Conservation (phyloP, 2,329 filamentous ascomycete genomes). For the Acarospora socialis region DNA sequence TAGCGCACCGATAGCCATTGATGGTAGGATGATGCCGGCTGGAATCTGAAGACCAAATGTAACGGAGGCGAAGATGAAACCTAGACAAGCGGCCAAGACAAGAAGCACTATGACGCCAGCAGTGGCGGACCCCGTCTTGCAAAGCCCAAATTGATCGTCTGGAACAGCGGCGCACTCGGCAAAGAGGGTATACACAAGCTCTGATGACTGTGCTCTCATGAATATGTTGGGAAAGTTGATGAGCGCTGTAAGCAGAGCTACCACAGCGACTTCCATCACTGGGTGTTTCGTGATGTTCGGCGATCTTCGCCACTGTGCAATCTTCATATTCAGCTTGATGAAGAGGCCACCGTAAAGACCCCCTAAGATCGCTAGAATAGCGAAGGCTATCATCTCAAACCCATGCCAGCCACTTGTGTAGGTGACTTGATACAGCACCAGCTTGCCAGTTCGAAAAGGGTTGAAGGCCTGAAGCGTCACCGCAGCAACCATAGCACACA, state of each 20-base stretch:
- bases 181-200: slow-evolving; percentile 84
- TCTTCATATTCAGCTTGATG: slow-evolving; percentile 82
- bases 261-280: slow-evolving; percentile 62
- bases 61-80: slow-evolving; percentile 70
- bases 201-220: slow-evolving; percentile 82
- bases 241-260: slow-evolving; percentile 69
- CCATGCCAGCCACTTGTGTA: slow-evolving; percentile 87
- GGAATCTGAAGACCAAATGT: slow-evolving; percentile 93
- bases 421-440: slow-evolving; percentile 90
- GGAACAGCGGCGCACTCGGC: slow-evolving; percentile 71
- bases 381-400: slow-evolving; percentile 84
- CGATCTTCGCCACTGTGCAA: slow-evolving; percentile 67
- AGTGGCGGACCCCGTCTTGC: slow-evolving; percentile 72
- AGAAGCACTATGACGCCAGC: slow-evolving; percentile 71
- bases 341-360: slow-evolving; percentile 92
- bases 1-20: slow-evolving; percentile 87
- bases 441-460: slow-evolving; percentile 86
- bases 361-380: slow-evolving; percentile 71
- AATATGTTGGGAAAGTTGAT: slow-evolving; percentile 95
- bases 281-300: slow-evolving; percentile 52
- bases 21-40: slow-evolving; percentile 87
- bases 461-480: slow-evolving; percentile 86
- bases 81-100: slow-evolving; percentile 65
- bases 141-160: slow-evolving; percentile 81
- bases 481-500: slow-evolving; percentile 97